phyloP scores from a whole-genome alignment of 2,329 filamentous ascomycete genomes.

The Arachnomyces sp. region DNA sequence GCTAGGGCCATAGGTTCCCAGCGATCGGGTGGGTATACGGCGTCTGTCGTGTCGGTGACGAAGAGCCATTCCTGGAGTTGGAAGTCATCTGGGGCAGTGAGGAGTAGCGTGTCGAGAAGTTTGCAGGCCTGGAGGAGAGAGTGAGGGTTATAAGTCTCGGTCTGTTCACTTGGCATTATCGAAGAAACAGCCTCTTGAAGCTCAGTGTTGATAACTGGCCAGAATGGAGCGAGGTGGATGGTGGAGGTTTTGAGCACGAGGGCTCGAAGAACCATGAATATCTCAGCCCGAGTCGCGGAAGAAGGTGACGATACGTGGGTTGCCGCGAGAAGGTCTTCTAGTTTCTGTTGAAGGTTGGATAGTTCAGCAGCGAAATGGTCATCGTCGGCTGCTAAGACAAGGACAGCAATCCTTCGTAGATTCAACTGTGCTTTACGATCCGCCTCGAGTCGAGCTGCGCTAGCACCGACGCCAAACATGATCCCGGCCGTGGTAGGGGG shows the following conservation, averaged over 20 bases:
- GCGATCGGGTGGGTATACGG: slow-evolving; percentile 69
- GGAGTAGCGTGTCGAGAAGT: slow-evolving; percentile 78
- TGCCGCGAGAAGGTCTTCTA: slow-evolving; percentile 77
- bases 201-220: slow-evolving; percentile 84
- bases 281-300: slow-evolving; percentile 76
- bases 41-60: slow-evolving; percentile 92
- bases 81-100: slow-evolving; percentile 86
- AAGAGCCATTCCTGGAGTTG: slow-evolving; percentile 98
- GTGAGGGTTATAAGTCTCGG: slow-evolving; percentile 67
- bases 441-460: slow-evolving; percentile 85
- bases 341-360: slow-evolving; percentile 64
- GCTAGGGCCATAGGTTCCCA: slow-evolving; percentile 67
- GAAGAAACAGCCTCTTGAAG: slow-evolving; percentile 72
- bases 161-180: slow-evolving; percentile 59
- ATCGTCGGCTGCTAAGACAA: slow-evolving; percentile 66
- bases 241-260: slow-evolving; percentile 70
- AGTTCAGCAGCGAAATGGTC: slow-evolving; percentile 77
- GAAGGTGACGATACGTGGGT: slow-evolving; percentile 86
- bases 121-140: slow-evolving; percentile 88
- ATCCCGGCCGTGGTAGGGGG: slow-evolving; percentile 89
- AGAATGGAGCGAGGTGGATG: slow-evolving; percentile 72
- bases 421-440: slow-evolving; percentile 89
- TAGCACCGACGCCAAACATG: slow-evolving; percentile 96
- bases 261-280: slow-evolving; percentile 80
- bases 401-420: slow-evolving; percentile 68